Evolutionary conservation across 225 moss, liverwort and hornwort species (phyloP).

Genomic region (Thuidium tamariscinum): DNA sequence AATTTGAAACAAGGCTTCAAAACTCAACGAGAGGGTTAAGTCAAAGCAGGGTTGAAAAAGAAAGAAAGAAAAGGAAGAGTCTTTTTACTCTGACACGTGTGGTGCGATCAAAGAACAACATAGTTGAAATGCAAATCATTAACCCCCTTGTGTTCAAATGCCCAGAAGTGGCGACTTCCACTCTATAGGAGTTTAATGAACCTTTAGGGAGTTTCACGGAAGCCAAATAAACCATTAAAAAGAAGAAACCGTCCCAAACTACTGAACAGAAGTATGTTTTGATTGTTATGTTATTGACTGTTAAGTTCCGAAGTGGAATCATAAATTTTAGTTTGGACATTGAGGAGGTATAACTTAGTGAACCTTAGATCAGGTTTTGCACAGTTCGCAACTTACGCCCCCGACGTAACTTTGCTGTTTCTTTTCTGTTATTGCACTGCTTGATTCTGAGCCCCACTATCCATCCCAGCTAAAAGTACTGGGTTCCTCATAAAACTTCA

Average conservation of each 20-base stretch:
- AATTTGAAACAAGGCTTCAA: background rate
- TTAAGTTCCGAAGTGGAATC: background rate
- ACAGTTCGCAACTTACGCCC: background rate
- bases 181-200: background rate
- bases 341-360: too few relatives aligned
- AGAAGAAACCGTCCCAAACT: background rate
- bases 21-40: background rate
- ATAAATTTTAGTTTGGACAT: background rate
- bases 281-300: too few relatives aligned
- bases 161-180: background rate
- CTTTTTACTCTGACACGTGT: background rate
- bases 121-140: background rate
- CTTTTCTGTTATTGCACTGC: background rate
- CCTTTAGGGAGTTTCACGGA: background rate
- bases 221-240: background rate
- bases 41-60: background rate
- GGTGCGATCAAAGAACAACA: background rate
- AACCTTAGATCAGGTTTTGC: background rate
- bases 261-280: background rate
- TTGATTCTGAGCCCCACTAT: background rate
- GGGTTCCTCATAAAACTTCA: background rate
- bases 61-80: background rate
- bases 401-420: background rate
- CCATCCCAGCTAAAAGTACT: background rate
- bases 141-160: background rate